Percentiles rank a stretch among this genome's conserved stretches.
phyloP scores from a whole-genome alignment of 2,329 filamentous ascomycete species.

The Fusarium hainanense region DNA sequence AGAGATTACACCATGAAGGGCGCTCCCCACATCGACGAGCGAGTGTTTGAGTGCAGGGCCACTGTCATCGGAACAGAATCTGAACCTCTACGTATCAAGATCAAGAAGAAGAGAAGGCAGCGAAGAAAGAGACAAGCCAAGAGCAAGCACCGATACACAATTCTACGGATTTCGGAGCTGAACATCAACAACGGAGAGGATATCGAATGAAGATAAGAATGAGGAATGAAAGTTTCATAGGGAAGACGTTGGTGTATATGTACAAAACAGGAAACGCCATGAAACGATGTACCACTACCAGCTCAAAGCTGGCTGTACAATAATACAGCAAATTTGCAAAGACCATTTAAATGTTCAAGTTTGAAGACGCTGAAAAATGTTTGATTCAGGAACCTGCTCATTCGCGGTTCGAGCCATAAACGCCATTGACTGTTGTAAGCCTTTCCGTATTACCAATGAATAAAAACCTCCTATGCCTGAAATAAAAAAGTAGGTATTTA shows the following conservation, averaged over 20 bases:
- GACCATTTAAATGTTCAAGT: slow-evolving; percentile 3
- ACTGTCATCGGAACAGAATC: slow-evolving; percentile 86
- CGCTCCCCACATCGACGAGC: slow-evolving; percentile 82
- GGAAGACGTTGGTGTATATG: slow-evolving; percentile 31
- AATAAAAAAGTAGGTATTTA: slow-evolving; percentile 39
- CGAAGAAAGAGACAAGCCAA: slow-evolving; percentile 78
- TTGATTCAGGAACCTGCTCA: slow-evolving; percentile 36
- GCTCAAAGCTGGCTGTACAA: slow-evolving; percentile 47
- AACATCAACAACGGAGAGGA: slow-evolving; percentile 66
- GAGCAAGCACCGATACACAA: slow-evolving; percentile 92
- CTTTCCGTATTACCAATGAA: slow-evolving; percentile 30
- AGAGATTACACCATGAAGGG: slow-evolving; percentile 92
- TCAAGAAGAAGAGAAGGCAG: slow-evolving; percentile 85
- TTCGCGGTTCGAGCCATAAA: slow-evolving; percentile 24
- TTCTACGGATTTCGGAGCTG: slow-evolving; percentile 85
- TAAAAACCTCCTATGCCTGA: slow-evolving; percentile 21
- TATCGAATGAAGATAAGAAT: slow-evolving; percentile 47
- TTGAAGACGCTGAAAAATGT: slow-evolving; percentile 34
- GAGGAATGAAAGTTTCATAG: slow-evolving; percentile 19
- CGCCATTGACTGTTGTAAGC: slow-evolving; percentile 34
- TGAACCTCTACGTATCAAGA: slow-evolving; percentile 79
- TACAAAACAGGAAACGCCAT: slow-evolving; percentile 42
- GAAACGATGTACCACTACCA: slow-evolving; percentile 45
- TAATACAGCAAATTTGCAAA: slow-evolving; percentile 39
- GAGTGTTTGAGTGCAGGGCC: slow-evolving; percentile 85